Base-by-base conservation (phyloP, 2,329 filamentous ascomycete species). In the Dothistroma pini region DNA sequence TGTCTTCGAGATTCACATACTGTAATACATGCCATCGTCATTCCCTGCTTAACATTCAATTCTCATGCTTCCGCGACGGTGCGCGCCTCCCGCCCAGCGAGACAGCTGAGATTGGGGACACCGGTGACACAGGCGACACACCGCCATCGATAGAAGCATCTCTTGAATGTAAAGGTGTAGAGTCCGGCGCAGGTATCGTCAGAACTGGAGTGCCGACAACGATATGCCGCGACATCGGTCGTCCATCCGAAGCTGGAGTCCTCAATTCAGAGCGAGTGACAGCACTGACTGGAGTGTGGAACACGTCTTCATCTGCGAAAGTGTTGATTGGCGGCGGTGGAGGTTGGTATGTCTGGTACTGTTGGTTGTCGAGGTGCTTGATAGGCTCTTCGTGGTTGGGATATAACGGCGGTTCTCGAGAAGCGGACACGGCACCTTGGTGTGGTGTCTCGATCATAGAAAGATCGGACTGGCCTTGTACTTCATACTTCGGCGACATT, bases 401-500 rank as follows among this genome's bases (percentile, higher is more conserved):
- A 9, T 49, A 32, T 11, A 52, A 55, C 14, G 52, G 57, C 35
- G 52, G 57, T 29, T 56, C 29, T 19, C 57, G 32, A 29, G 21
- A 53, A 7, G 59, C 41, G n/a, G 49, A 52, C 8, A 58, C 49
- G n/a, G 50, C 25, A 19, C 32, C 21, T 48, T 59, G 53, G 5
- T 62, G 60, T 12, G 59, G 57, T 22, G 58, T 55, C 44, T 64
- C 64, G 21, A 64, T 53, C 64, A 66, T 66, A 0, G 64, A 66
- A 5, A 66, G 56, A 31, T 66, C 62, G 31, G 62, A 62, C 21
- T 66, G 64, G 4, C 57, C 59, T 19, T 58, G 62, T n/a, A 53
- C 52, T 9, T 59, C 50, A 21, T 58, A 64, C 25, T 59, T 64
- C 48, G 57, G 55, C 51, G 41, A 49, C 56, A 59, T 64, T 35